Evolutionary conservation across 2,329 filamentous ascomycete species (phyloP).

Genomic region (Venturia nashicola): DNA sequence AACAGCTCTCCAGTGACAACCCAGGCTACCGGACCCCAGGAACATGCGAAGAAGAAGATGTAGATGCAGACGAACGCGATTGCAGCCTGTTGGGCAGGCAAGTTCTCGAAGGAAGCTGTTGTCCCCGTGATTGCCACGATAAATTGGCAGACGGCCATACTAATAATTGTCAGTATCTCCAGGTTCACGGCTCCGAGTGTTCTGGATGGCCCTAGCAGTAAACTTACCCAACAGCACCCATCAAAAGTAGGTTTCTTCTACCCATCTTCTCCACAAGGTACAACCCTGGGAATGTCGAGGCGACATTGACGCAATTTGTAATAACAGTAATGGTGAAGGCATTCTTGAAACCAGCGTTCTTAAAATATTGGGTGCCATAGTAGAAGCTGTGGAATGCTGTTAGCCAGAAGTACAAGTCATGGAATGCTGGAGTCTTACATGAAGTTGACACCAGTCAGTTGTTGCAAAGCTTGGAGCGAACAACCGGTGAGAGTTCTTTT

Average conservation of each 20-base stretch:
- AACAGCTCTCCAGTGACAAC: conserved; percentile 48
- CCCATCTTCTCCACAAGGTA: conserved; percentile 67
- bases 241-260: conserved; percentile 60
- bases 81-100: conserved; percentile 22
- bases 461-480: conserved; percentile 64
- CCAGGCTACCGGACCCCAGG: conserved; percentile 68
- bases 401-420: not conserved
- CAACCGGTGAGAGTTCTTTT: conserved; percentile 64
- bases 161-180: not conserved
- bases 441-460: conserved; percentile 45
- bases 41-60: conserved; percentile 69
- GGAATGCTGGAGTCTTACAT: conserved; percentile 20
- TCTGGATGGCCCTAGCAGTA: not conserved
- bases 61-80: conserved; percentile 47
- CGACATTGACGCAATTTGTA: conserved; percentile 64
- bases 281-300: conserved; percentile 59
- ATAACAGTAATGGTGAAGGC: conserved; percentile 65
- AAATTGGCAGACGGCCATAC: conserved; percentile 28
- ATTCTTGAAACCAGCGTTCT: conserved; percentile 25
- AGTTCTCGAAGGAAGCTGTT: conserved; percentile 21
- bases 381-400: not conserved
- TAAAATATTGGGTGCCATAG: conserved; percentile 25
- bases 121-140: conserved; percentile 28
- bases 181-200: not conserved
- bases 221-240: conserved; percentile 50